phyloP scores from a whole-genome alignment of 139 green algal species.

The Zygnema circumcarinatum region DNA sequence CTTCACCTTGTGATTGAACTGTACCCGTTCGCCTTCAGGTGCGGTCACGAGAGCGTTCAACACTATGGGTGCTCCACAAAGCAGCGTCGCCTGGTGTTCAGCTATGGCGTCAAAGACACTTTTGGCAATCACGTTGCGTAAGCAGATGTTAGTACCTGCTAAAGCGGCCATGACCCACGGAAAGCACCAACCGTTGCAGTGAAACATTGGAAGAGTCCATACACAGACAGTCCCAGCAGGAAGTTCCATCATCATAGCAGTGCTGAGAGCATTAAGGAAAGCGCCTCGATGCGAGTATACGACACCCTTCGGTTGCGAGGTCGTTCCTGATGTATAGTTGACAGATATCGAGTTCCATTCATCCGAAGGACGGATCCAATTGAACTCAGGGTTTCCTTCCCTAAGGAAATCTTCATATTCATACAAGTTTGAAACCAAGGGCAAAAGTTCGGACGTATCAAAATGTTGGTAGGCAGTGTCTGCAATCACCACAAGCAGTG shows the following conservation, averaged over 20 bases:
- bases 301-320: conserved; percentile 34
- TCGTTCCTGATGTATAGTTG: conserved; percentile 56
- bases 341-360: conserved; percentile 39
- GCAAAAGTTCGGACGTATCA: not conserved
- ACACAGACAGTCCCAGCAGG: conserved; percentile 15
- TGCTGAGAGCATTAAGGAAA: conserved; percentile 43
- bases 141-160: conserved; percentile 34
- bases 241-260: conserved; percentile 26
- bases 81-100: conserved; percentile 21
- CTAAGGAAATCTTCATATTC: conserved; percentile 45
- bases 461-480: not conserved
- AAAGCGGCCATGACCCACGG: conserved; percentile 34
- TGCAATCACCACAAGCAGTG: not conserved
- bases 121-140: conserved; percentile 18
- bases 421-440: not conserved
- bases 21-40: not conserved
- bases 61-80: conserved; percentile 35
- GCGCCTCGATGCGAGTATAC: conserved; percentile 41
- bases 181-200: conserved; percentile 57
- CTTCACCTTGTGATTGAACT: conserved; percentile 8
- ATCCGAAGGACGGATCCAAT: conserved; percentile 26
- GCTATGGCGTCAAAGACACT: conserved; percentile 25
- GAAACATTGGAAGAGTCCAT: conserved; percentile 50
- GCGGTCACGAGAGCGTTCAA: conserved; percentile 25
- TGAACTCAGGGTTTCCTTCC: conserved; percentile 11